Evolutionary conservation across 176 grass and related monocot species (phyloP), one percentile per base, ranked within the genome.

Genomic region (Eragrostis curvula): DNA sequence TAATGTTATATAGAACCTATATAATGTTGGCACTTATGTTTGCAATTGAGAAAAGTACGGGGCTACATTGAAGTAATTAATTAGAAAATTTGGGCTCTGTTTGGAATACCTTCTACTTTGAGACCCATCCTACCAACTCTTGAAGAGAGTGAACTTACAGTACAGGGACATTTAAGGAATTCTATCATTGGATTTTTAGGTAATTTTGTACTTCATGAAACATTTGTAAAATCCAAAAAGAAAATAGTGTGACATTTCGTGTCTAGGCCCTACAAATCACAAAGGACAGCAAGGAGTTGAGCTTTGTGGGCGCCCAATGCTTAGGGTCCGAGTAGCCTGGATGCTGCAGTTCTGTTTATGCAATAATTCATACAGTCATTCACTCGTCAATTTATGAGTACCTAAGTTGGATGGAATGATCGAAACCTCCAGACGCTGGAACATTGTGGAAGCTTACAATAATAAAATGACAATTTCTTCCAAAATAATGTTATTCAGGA

Each of bases 261-360:
- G 18, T 40, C 30, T 60, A 44, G 13, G 53, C 6, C 73, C 36
- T 36, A 2, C 74, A 20, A 61, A 77, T 77, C 55, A 20, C 51
- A 6, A 48, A 46, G 13, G 73, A 49, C 58, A 65, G 59, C 16
- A 64, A 78, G 27, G 16, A 78, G 25, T 12, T 23, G 75, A 78
- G 64, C 58, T n/a, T 60, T 64, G 24, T 36, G 57, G 74, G 74
- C 23, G 9, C 40, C 9, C 57, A 46, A 25, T 60, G 55, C 39
- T 10, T 9, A 72, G 69, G 41, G 48, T 32, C 49, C 10, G 9
- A n/a, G 18, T 12, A 30, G 41, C 57, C 9, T 78, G 43, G 43
- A 63, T 48, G 43, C 24, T 4, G 17, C 39, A 29, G 13, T 45
- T 45, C 16, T 46, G 0, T 48, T 20, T 47, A 13, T 7, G 24